A percentile compares a stretch with the other conserved stretches of the same genome.
Evolutionary conservation across 2,329 filamentous ascomycete genomes (phyloP).

Genomic region (Beauveria sp.): DNA sequence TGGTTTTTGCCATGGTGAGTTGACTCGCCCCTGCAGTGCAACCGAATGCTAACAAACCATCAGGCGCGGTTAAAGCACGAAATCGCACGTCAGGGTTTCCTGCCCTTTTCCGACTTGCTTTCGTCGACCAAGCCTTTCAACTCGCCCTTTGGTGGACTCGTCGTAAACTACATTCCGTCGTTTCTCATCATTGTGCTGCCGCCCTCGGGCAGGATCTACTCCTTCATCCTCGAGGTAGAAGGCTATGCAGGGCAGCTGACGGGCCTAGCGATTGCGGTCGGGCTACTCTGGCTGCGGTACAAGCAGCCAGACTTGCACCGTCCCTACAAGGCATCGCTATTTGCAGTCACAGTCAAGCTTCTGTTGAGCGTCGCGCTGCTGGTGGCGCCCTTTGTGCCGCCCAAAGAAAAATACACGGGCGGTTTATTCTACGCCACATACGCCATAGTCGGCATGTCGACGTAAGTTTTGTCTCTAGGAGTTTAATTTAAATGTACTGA

Average conservation of each 20-base stretch:
- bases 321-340: conserved; percentile 58
- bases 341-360: conserved; percentile 49
- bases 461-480: conserved; percentile 32
- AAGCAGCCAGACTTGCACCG: conserved; percentile 51
- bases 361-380: conserved; percentile 46
- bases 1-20: conserved; percentile 58
- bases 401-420: conserved; percentile 36
- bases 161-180: conserved; percentile 63
- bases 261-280: conserved; percentile 46
- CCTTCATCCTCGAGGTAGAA: conserved; percentile 66
- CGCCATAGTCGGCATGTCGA: conserved; percentile 42
- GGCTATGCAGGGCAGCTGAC: conserved; percentile 59
- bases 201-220: conserved; percentile 59
- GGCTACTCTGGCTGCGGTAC: conserved; percentile 52
- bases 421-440: conserved; percentile 47
- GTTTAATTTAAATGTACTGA: not conserved
- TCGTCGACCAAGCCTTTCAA: conserved; percentile 60
- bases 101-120: conserved; percentile 53
- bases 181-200: conserved; percentile 58
- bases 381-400: conserved; percentile 55
- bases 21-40: too few relatives aligned
- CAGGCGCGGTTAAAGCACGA: conserved; percentile 65
- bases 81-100: conserved; percentile 62
- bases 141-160: conserved; percentile 58
- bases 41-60: conserved; percentile 11